Percentiles rank a stretch among this genome's conserved stretches.
Conservation (phyloP, 2,329 filamentous ascomycete genomes). For the Fusarium domesticum region DNA sequence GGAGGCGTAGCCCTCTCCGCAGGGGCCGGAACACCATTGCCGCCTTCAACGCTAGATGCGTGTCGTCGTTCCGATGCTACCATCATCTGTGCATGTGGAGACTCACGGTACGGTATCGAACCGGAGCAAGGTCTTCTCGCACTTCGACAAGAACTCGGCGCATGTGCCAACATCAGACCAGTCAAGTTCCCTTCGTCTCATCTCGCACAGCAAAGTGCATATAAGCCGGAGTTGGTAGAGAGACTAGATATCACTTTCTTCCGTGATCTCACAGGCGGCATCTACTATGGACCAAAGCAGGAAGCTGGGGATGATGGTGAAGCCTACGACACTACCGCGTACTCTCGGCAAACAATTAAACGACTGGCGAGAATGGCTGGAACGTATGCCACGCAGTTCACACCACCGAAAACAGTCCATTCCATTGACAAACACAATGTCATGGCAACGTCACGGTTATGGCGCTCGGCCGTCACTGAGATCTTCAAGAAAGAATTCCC, state of each 20-base stretch:
- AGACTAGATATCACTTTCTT: constrained; percentile 75
- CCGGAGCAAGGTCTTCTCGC: constrained; percentile 67
- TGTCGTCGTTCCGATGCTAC: constrained; percentile 9
- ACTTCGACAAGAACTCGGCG: constrained; percentile 62
- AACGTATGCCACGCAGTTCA: constrained; percentile 53
- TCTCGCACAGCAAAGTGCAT: constrained; percentile 64
- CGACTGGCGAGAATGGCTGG: constrained; percentile 66
- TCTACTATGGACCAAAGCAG: constrained; percentile 69
- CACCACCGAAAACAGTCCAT: constrained; percentile 53
- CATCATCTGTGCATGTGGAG: constrained; percentile 10
- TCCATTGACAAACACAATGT: constrained; percentile 28
- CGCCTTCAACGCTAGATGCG: constrained; percentile 9
- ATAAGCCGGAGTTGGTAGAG: constrained; percentile 65
- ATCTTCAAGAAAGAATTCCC: constrained; percentile 21
- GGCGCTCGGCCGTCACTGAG: constrained; percentile 17
- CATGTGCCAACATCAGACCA: constrained; percentile 62
- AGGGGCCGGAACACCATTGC: neutral
- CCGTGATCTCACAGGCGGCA: constrained; percentile 71
- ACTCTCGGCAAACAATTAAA: constrained; percentile 68
- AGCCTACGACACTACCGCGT: constrained; percentile 52
- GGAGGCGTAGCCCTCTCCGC: constrained; percentile 4
- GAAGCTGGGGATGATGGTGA: constrained; percentile 50
- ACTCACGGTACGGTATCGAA: constrained; percentile 1
- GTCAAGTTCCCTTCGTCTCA: constrained; percentile 73
- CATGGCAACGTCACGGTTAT: constrained; percentile 23